These are phyloP conservation scores for Apodospora peruviana DNA, from an alignment of 495 filamentous ascomycete genomes.

Conservation along the genomic window DNA sequence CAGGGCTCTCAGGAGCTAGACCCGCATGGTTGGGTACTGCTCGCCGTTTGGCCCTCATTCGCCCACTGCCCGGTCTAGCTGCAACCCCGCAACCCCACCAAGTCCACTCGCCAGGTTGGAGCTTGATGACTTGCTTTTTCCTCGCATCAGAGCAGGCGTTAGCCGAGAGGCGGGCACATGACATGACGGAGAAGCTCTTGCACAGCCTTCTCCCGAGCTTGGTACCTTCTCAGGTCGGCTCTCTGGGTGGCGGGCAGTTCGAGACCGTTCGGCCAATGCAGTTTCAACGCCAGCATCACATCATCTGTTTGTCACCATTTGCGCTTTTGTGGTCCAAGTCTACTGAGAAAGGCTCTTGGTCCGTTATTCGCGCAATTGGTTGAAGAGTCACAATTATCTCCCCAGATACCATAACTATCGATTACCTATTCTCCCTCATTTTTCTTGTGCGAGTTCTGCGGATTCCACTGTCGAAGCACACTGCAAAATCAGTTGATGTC, in stretches of 20 bases:
- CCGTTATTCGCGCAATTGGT: background rate
- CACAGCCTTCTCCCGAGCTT: background rate
- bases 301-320: background rate
- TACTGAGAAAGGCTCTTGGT: background rate
- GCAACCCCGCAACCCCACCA: constrained; percentile 28
- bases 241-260: background rate
- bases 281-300: background rate
- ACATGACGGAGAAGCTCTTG: background rate
- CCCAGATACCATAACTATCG: background rate
- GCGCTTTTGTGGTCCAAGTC: background rate
- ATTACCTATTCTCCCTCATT: background rate
- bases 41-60: constrained; percentile 7
- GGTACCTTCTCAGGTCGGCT: background rate
- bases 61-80: constrained; percentile 5
- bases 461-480: background rate
- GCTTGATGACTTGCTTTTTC: constrained; percentile 7
- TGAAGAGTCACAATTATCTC: background rate
- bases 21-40: constrained; percentile 6
- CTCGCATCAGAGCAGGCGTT: background rate
- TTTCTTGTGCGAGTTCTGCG: background rate
- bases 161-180: no score
- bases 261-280: background rate
- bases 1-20: constrained; percentile 3
- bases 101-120: constrained; percentile 2
- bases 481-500: constrained; percentile 14